Base-by-base conservation (phyloP, 768 basidiomycete species). In the Fibroporia radiculosa region DNA sequence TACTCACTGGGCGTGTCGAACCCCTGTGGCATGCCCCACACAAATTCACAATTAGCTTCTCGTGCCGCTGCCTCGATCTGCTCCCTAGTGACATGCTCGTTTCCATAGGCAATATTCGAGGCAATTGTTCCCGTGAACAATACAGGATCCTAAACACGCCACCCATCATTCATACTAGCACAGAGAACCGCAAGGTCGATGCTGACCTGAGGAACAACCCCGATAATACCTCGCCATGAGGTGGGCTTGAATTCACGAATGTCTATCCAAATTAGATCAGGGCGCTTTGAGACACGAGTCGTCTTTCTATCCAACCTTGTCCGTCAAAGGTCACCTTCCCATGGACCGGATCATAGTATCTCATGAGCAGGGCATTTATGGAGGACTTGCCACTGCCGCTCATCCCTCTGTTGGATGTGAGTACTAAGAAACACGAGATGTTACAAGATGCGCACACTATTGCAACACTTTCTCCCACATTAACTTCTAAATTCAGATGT, bases 371-470 rank as follows among this genome's bases (percentile, higher is more conserved):
- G 10, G 87, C 83, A 56, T 93, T 91, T 26, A 95, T 72, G 3
- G 90, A 93, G 6, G 88, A 92, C 67, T 98, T 98, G 43, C 95
- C 95, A 44, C 90, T 84, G 6, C 95, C 95, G 55, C 91, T 93
- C 62, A 80, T 81, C 2, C 95, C 95, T 10, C 91, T 93, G 50
- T 24, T 13, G 19, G 6, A 23, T 14, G 16, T 19, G 41, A 8
- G 28, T 31, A 35, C 28, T 11, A 19, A 26, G n/a, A 6, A 7
- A 14, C 37, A 10, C 39, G 28, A 27, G 13, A 18, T 32, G 41
- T 10, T 25, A 48, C 46, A 44, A 45, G 31, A 29, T 2, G 72
- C 91, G 55, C 64, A 93, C 92, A 93, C 92, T 44, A 96, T 78
- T 10, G 90, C 92, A 35, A 93, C 80, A 56, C 88, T 92, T 59